Conservation (phyloP, 768 basidiomycete species). For the Psilocybe azurescens region DNA sequence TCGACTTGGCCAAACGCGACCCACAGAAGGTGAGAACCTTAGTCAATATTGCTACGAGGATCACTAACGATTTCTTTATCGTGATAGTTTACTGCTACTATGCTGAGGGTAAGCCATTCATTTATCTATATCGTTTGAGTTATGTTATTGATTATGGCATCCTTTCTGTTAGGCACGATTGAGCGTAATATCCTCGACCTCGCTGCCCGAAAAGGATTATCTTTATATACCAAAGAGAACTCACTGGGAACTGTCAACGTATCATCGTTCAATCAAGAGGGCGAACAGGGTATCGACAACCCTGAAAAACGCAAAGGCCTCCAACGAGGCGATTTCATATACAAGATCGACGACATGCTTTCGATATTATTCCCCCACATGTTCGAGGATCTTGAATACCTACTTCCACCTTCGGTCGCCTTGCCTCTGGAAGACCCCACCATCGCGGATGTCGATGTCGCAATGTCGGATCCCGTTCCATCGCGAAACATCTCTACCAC, state of each 20-base stretch:
- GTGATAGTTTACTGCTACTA: slow-evolving; percentile 78
- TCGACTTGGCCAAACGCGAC: slow-evolving; percentile 76
- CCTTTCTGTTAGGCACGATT: slow-evolving; percentile 64
- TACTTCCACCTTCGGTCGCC: slow-evolving; percentile 44
- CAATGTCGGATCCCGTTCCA: slow-evolving; percentile 20
- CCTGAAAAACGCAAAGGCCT: slow-evolving; percentile 44
- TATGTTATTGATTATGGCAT: slow-evolving; percentile 4
- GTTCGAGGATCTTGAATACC: slow-evolving; percentile 73
- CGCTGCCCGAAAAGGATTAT: slow-evolving; percentile 76
- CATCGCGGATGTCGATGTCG: slow-evolving; percentile 14
- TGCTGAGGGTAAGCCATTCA: slow-evolving; percentile 58
- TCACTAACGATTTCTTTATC: slow-evolving; percentile 5
- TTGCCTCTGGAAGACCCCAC: slow-evolving; percentile 23
- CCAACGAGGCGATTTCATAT: slow-evolving; percentile 82
- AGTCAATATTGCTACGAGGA: neutral
- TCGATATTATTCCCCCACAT: slow-evolving; percentile 84
- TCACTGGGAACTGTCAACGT: slow-evolving; percentile 71
- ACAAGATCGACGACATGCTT: slow-evolving; percentile 82
- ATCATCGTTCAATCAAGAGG: slow-evolving; percentile 56
- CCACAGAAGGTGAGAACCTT: slow-evolving; percentile 67
- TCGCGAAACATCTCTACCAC: neutral
- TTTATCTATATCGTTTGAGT: neutral
- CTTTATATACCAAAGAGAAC: slow-evolving; percentile 79
- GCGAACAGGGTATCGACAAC: slow-evolving; percentile 56
- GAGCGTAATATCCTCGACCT: slow-evolving; percentile 86